Evolutionary conservation across 1,139 yeast genomes (phyloP), one percentile per base, ranked within the genome.

Genomic region (Yamadazyma buinensis): DNA sequence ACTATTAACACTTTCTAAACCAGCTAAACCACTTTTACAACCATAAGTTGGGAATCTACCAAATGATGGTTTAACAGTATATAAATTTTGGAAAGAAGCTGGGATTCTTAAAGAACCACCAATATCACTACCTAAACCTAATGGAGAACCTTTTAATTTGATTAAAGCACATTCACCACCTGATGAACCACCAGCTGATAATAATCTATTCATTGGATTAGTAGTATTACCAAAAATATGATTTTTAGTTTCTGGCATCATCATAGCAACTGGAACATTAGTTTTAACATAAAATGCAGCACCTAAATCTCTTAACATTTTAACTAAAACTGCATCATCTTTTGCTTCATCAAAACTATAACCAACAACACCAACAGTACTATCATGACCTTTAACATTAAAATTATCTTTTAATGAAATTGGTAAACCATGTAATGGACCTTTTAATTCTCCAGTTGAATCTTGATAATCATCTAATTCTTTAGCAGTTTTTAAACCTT

Each of bases 341-440:
- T 35, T 32, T 20, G 35, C 41, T 58, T 71, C 77, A 11, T 51
- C 52, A 38, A 47, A 55, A 40, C 53, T 48, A 37, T 44, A 49
- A 30, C 49, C 49, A 23, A 74, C 68, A 48, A 69, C 68, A 6
- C 81, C 81, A 28, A 73, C 53, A 8, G 73, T 61, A 3, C 78
- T 63, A 32, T 75, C 79, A 38, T 67, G 72, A 27, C 81, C 82
- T 33, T 58, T 57, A 30, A 75, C 54, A 39, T 64, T 62, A 40
- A 67, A 60, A 26, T 75, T 68, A 42, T 84, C 94, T 50, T 84
- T 84, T 40, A 84, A 61, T 1, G 92, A 82, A 25, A 84, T 59
- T n/a, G 94, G 94, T 26, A 84, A 61, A 13, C 94, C 94, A 36
- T 57, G 75, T 33, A 54, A 48, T 2, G 63, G 70, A 30, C 64